A percentile compares a stretch with the other conserved stretches of the same genome.
phyloP scores from a whole-genome alignment of 495 filamentous ascomycete species.

The Talaromyces liani region DNA sequence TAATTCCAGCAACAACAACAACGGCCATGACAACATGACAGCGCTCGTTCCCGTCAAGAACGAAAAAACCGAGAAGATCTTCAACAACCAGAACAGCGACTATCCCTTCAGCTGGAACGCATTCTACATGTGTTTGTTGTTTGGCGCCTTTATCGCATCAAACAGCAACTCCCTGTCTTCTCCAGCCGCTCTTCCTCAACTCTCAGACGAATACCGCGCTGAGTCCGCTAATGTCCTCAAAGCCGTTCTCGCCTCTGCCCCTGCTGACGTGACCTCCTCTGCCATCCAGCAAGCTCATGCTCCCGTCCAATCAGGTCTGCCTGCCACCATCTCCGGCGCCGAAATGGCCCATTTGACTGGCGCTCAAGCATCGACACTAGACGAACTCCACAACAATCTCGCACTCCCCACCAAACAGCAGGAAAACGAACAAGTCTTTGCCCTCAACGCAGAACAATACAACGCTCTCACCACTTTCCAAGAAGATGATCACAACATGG shows the following conservation, averaged over 20 bases:
- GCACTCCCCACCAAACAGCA: slow-evolving; percentile 75
- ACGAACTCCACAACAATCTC: slow-evolving; percentile 65
- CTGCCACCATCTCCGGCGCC: slow-evolving; percentile 37
- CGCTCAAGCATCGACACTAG: slow-evolving; percentile 57
- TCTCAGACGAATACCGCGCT: slow-evolving; percentile 88
- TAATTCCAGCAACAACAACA: background rate
- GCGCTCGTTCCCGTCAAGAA: slow-evolving; percentile 18
- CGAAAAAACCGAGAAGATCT: slow-evolving; percentile 56
- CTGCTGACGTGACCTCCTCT: slow-evolving; percentile 31
- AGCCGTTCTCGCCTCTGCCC: slow-evolving; percentile 67
- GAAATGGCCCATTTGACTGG: slow-evolving; percentile 46
- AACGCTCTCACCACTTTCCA: slow-evolving; percentile 66
- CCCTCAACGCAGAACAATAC: slow-evolving; percentile 80
- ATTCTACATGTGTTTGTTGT: slow-evolving; percentile 78
- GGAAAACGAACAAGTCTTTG: slow-evolving; percentile 82
- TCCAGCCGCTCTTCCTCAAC: slow-evolving; percentile 57
- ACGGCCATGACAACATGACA: background rate
- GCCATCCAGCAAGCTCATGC: slow-evolving; percentile 32
- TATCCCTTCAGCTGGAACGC: slow-evolving; percentile 51
- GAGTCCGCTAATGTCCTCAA: slow-evolving; percentile 88
- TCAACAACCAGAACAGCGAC: slow-evolving; percentile 46
- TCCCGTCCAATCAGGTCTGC: slow-evolving; percentile 39
- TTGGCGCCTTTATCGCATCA: slow-evolving; percentile 93
- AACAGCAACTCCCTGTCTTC: slow-evolving; percentile 58
- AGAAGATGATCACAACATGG: slow-evolving; percentile 29